A percentile compares a stretch with the other conserved stretches of the same genome.
phyloP scores from a whole-genome alignment of 2,329 filamentous ascomycete genomes.

The Alternaria rosae region DNA sequence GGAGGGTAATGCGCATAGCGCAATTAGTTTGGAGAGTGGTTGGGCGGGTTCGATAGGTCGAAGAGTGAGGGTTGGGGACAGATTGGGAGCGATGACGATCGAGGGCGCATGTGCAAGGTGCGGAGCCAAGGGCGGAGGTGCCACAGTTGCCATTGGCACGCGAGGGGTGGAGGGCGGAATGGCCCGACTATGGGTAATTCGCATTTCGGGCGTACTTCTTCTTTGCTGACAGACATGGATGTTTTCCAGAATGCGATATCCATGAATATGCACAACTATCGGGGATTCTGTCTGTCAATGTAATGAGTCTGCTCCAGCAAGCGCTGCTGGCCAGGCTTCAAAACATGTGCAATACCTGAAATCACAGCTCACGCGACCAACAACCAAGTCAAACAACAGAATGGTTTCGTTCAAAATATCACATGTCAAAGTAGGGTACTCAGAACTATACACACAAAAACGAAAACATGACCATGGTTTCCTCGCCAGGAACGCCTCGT shows the following conservation, averaged over 20 bases:
- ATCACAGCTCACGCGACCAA: background rate
- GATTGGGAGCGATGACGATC: slow-evolving; percentile 3
- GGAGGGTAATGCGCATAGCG: no score
- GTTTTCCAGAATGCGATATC: no score
- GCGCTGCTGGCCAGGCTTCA: background rate
- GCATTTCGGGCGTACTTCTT: no score
- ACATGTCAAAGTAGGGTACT: background rate
- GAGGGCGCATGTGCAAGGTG: background rate
- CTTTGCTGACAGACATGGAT: no score
- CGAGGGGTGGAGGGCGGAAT: background rate
- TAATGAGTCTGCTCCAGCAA: no score
- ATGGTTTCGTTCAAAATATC: background rate
- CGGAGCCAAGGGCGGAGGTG: slow-evolving; percentile 6
- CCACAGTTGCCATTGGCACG: slow-evolving; percentile 4
- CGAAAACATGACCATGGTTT: background rate
- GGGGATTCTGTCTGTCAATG: no score
- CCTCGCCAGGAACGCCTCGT: slow-evolving; percentile 3
- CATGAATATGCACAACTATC: no score
- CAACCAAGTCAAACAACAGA: background rate
- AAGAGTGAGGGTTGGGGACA: background rate
- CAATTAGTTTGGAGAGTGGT: no score
- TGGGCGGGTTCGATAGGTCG: no score
- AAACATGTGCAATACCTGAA: background rate
- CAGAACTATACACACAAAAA: background rate
- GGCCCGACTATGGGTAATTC: no score